Base-by-base conservation (phyloP, 2,329 filamentous ascomycete genomes). In the Alternaria postmessia region DNA sequence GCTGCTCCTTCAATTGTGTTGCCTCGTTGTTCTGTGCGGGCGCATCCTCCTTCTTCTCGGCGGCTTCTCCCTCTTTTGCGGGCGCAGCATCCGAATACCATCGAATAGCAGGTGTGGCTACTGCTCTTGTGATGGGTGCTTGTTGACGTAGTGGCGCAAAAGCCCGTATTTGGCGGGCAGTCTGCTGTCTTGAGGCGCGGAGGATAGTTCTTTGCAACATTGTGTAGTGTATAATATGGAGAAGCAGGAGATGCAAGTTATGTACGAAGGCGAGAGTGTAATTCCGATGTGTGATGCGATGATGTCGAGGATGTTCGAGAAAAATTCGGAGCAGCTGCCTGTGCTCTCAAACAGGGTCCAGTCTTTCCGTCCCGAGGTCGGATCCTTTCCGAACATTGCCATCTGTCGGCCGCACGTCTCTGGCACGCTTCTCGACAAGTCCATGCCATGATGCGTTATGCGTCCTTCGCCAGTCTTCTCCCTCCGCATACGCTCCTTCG, bases 1-100 rank as follows among this genome's bases (percentile, higher is more conserved):
- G 78, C 79, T 92, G 88, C 78, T 88, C 88, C 78, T 87, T 86
- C 46, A 86, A 52, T 61, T 76, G 69, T 30, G 76, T 64, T 5
- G 61, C 53, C 58, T 77, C 74, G 26, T 71, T 65, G 44, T 60
- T 62, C n/a, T 63, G 57, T 41, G 67, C 58, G 53, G 62, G 59
- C 34, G 83, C 80, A 51, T 85, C 82, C 52, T 83, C 79, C 59
- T 83, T 83, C 72, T 82, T 81, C 41, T 78, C 67, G 62, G 75
- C 71, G 54, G 78, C 77, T 41, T 78, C 71, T 39, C 75, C 76
- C 56, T 80, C 78, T 65, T 81, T 78, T 62, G 56, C 78, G 70
- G 64, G 81, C 78, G 71, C 81, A 78, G 69, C 84, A 79, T 82
- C 78, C 12, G 81, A 82, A 63, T 83, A 83, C 80, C 79, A 81